phyloP scores from a whole-genome alignment of 441 rosid species.

The Daphne laureola region DNA sequence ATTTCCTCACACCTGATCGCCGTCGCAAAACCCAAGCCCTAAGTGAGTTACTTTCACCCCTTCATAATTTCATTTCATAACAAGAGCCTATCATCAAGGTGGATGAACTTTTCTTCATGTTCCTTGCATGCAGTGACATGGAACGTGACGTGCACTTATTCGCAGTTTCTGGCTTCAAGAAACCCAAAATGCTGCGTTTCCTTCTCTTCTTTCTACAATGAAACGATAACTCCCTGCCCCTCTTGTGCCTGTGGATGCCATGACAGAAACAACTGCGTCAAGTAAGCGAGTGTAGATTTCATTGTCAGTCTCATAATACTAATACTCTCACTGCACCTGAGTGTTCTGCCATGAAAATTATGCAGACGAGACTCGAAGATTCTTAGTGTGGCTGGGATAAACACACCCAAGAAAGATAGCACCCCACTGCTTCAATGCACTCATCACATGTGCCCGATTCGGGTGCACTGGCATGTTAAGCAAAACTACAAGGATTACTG shows the following conservation, averaged over 20 bases:
- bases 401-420: slow-evolving; percentile 51
- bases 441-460: slow-evolving; percentile 74
- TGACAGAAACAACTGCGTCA: slow-evolving; percentile 48
- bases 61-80: neutral
- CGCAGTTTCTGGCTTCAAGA: slow-evolving; percentile 77
- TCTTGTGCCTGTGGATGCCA: slow-evolving; percentile 84
- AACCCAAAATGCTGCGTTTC: slow-evolving; percentile 82
- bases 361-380: slow-evolving; percentile 64
- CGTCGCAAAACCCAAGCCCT: slow-evolving; percentile 68
- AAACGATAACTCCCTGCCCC: slow-evolving; percentile 71
- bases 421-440: slow-evolving; percentile 66
- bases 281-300: slow-evolving; percentile 28
- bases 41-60: slow-evolving; percentile 32
- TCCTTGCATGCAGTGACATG: slow-evolving; percentile 76
- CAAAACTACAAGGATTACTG: slow-evolving; percentile 70
- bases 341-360: slow-evolving; percentile 1
- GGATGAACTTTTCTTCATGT: neutral
- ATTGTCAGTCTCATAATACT: neutral
- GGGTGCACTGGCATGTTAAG: slow-evolving; percentile 95
- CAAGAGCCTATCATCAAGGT: neutral
- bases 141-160: slow-evolving; percentile 89
- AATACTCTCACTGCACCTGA: neutral
- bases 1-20: slow-evolving; percentile 47
- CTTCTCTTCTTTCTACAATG: slow-evolving; percentile 83
- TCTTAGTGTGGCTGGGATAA: slow-evolving; percentile 39